Evolutionary conservation across 495 filamentous ascomycete species (phyloP).

Genomic region (Talaromyces adpressus): DNA sequence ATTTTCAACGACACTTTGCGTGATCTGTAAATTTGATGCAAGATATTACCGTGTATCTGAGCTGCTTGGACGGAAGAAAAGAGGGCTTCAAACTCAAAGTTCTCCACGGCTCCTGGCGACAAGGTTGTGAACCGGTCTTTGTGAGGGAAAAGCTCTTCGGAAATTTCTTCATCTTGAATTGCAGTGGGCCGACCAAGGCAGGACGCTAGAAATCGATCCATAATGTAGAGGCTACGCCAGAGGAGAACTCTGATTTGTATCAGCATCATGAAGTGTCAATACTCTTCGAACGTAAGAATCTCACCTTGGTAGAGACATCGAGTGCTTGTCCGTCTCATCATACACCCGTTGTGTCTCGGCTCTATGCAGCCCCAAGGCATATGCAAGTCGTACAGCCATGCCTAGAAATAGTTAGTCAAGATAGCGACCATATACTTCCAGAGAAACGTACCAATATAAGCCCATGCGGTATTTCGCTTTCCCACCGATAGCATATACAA

Average conservation of each 20-base stretch:
- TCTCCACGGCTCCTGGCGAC: neutral
- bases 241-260: slow-evolving; percentile 38
- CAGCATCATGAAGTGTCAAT: slow-evolving; percentile 7
- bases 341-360: slow-evolving; percentile 44
- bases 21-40: slow-evolving; percentile 8
- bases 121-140: neutral
- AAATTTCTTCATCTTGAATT: slow-evolving; percentile 57
- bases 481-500: slow-evolving; percentile 52
- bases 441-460: slow-evolving; percentile 43
- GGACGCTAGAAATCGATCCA: slow-evolving; percentile 54
- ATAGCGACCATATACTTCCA: slow-evolving; percentile 5
- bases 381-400: slow-evolving; percentile 57
- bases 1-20: slow-evolving; percentile 8
- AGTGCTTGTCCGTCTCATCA: slow-evolving; percentile 5
- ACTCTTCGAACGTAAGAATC: slow-evolving; percentile 26
- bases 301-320: slow-evolving; percentile 6
- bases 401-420: slow-evolving; percentile 25
- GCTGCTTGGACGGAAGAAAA: slow-evolving; percentile 6
- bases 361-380: slow-evolving; percentile 53
- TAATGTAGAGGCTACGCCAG: slow-evolving; percentile 54
- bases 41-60: neutral
- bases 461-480: slow-evolving; percentile 52
- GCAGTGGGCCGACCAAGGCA: slow-evolving; percentile 53
- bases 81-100: slow-evolving; percentile 9
- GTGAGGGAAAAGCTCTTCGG: slow-evolving; percentile 29